Conservation (phyloP, 139 green algal species). For the Chlorella sp. region DNA sequence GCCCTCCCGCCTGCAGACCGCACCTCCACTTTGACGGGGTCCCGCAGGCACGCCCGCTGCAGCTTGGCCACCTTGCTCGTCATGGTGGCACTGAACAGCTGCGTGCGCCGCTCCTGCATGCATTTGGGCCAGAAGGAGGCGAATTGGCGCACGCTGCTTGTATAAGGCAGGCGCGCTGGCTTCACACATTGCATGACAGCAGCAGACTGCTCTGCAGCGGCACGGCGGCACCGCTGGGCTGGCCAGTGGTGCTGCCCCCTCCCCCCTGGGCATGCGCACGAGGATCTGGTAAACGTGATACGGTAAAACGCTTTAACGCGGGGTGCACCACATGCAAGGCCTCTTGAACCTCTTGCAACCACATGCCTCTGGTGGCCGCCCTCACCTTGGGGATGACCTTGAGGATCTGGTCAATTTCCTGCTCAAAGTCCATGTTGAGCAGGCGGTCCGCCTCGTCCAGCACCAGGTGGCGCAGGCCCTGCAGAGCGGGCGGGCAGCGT, state of each 20-base stretch:
- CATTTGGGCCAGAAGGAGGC: constrained; percentile 37
- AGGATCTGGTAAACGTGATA: too few species aligned
- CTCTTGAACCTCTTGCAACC: too few species aligned
- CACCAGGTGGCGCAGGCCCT: constrained; percentile 40
- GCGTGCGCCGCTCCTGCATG: constrained; percentile 80
- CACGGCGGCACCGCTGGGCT: too few species aligned
- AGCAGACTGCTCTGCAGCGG: not conserved
- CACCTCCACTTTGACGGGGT: constrained; percentile 81
- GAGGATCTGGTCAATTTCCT: constrained; percentile 99
- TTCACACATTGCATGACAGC: not conserved
- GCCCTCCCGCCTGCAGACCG: too few species aligned
- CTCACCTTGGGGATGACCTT: constrained; percentile 74
- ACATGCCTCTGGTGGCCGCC: too few species aligned
- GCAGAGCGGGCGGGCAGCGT: not conserved
- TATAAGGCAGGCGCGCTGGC: not conserved
- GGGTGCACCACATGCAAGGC: too few species aligned
- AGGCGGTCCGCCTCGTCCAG: constrained; percentile 99
- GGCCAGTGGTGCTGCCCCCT: too few species aligned
- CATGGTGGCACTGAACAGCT: constrained; percentile 99
- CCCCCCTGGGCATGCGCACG: too few species aligned
- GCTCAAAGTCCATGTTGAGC: constrained; percentile 99
- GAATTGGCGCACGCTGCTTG: not conserved
- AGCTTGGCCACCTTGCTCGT: constrained; percentile 99
- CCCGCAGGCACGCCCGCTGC: constrained; percentile 93
- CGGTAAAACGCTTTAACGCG: too few species aligned